Evolutionary conservation across 345 rosid species (phyloP), one percentile per base, ranked within the genome.

Genomic region (Hibiscus trionum): DNA sequence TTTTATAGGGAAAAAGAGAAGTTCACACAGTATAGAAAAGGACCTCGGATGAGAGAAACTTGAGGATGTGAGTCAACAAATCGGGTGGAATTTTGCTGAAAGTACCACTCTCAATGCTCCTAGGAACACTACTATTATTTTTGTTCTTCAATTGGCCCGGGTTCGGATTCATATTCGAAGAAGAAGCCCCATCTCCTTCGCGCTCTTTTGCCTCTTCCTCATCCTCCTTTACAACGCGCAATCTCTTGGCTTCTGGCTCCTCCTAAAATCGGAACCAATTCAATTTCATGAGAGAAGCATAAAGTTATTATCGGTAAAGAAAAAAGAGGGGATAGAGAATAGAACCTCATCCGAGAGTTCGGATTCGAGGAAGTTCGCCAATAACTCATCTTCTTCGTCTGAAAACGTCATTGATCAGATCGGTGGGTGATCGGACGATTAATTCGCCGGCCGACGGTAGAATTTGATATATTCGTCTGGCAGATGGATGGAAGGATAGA

Each of bases 11-110:
- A 19, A 70, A 37, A 56, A 33, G 12, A 56, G 4, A 33, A 35
- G 3, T 31, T 31, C 24, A 69, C 42, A 33, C 39, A 61, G 4
- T 7, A 15, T 16, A 5, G 24, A 44, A 62, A 17, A 26, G 52
- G 21, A 89, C 98, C 96, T 91, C 98, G 39, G 97, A 91, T 12
- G 98, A 91, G 24, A 93, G 89, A 73, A 90, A 93, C 81, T 93
- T 93, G 78, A 93, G 92, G 71, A 93, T 87, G 72, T 90, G 93
- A 24, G 84, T 84, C 76, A 90, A 91, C 11, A 93, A 79, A 78
- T 93, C 97, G 0, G 89, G 83, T 49, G 98, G 97, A 57, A 93
- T 84, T 73, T 84, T 85, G 88, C 88, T 82, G 57, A 93, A 82
- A 52, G 84, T 84, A 37, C 96, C 97, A 64, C 77, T 85, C 77